phyloP scores from a whole-genome alignment of 2,329 filamentous ascomycete genomes.

The Alternaria consortialis region DNA sequence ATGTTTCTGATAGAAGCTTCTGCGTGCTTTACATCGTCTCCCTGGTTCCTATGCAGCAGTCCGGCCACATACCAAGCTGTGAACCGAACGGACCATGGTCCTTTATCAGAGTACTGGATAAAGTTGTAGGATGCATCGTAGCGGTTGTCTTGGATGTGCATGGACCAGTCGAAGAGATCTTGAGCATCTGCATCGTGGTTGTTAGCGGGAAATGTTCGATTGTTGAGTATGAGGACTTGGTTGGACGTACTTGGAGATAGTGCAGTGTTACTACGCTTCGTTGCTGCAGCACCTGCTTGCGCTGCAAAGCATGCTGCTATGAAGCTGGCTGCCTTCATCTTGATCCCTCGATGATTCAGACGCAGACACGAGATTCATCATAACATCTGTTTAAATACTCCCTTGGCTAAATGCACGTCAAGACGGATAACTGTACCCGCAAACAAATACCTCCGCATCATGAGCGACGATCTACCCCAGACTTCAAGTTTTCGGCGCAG shows the following conservation, averaged over 20 bases:
- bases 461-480: not conserved
- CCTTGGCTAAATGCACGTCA: not conserved
- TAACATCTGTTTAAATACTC: not conserved
- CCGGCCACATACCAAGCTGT: slow-evolving; percentile 56
- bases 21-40: slow-evolving; percentile 49
- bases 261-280: not conserved
- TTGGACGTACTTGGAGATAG: not conserved
- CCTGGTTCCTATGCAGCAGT: slow-evolving; percentile 49
- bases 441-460: slow-evolving; percentile 6
- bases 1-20: slow-evolving; percentile 50
- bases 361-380: not conserved
- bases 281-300: not conserved
- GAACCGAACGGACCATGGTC: slow-evolving; percentile 56
- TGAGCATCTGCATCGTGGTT: slow-evolving; percentile 8
- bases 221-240: not conserved
- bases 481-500: slow-evolving; percentile 1
- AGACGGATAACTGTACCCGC: not conserved
- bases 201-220: not conserved
- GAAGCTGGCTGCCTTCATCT: not conserved
- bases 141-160: slow-evolving; percentile 43
- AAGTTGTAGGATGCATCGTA: slow-evolving; percentile 56
- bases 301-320: not conserved
- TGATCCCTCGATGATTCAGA: not conserved
- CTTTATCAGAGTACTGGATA: slow-evolving; percentile 55
- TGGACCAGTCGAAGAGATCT: slow-evolving; percentile 27